Conservation (phyloP, 768 basidiomycete genomes). For the Phylloporus sp. region DNA sequence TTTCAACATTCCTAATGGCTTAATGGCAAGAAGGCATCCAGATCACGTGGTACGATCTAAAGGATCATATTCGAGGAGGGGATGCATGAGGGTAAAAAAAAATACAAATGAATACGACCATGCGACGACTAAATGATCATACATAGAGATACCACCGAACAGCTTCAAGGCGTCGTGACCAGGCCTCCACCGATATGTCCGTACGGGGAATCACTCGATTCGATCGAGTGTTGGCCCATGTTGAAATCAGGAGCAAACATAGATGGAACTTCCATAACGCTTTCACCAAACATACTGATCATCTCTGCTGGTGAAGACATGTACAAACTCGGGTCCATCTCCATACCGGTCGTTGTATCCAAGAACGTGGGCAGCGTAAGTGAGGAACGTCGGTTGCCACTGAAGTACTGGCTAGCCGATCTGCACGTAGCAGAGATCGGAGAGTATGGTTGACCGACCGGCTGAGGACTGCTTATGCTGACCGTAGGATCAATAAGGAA, state of each 20-base stretch:
- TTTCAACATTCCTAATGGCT: not conserved
- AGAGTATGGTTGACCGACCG: constrained; percentile 15
- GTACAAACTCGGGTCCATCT: constrained; percentile 49
- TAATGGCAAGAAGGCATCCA: not conserved
- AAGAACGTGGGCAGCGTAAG: constrained; percentile 25
- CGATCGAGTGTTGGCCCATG: constrained; percentile 24
- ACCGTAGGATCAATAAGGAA: constrained; percentile 51
- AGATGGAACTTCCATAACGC: constrained; percentile 33
- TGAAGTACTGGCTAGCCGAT: constrained; percentile 23
- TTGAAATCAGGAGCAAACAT: constrained; percentile 31
- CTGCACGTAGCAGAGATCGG: constrained; percentile 15
- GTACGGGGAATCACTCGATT: constrained; percentile 28
- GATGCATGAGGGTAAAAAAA: constrained; percentile 10
- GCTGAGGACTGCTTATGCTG: constrained; percentile 25
- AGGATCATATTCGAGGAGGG: constrained; percentile 1
- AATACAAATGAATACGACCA: constrained; percentile 1
- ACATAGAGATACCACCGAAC: not conserved
- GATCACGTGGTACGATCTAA: constrained; percentile 9
- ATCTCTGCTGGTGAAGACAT: constrained; percentile 55
- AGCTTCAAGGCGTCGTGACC: constrained; percentile 26
- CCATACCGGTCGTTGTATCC: constrained; percentile 34
- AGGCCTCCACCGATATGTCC: constrained; percentile 20
- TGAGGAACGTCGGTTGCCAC: constrained; percentile 21
- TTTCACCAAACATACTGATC: constrained; percentile 56
- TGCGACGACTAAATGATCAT: constrained; percentile 5